phyloP scores from a whole-genome alignment of 768 basidiomycete genomes.

The Leccinum obscurum region DNA sequence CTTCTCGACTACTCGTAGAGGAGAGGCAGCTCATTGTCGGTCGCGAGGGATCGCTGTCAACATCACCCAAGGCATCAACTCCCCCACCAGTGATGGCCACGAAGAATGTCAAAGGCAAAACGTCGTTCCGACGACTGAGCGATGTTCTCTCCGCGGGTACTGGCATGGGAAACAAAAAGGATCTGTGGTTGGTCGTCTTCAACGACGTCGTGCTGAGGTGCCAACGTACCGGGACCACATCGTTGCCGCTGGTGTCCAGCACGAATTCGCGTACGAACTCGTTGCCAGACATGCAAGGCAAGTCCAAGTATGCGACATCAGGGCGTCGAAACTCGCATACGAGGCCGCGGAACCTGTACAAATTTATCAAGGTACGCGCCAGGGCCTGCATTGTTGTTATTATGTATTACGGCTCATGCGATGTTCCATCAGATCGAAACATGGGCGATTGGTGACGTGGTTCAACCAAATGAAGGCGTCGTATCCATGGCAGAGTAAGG shows the following conservation, averaged over 20 bases:
- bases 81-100: conserved; percentile 37
- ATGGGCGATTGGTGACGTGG: conserved; percentile 78
- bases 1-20: conserved; percentile 82
- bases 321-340: conserved; percentile 74
- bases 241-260: conserved; percentile 69
- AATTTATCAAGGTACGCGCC: conserved; percentile 76
- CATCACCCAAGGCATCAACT: conserved; percentile 30
- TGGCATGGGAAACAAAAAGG: conserved; percentile 69
- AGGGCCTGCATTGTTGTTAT: conserved; percentile 1
- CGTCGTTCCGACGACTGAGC: conserved; percentile 86
- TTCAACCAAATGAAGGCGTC: conserved; percentile 76
- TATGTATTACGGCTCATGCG: conserved; percentile 4
- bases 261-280: conserved; percentile 72
- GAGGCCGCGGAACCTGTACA: conserved; percentile 89
- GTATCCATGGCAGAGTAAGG: conserved; percentile 91
- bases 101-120: conserved; percentile 74
- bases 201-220: conserved; percentile 95
- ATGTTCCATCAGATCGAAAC: conserved; percentile 70
- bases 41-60: conserved; percentile 24
- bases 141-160: conserved; percentile 73
- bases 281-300: conserved; percentile 80
- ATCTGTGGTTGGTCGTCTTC: conserved; percentile 94
- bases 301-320: conserved; percentile 81
- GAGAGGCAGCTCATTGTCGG: conserved; percentile 60
- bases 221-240: conserved; percentile 87